Evolutionary conservation across 148 eudicot genomes (phyloP).

Genomic region (Cornus suecica): DNA sequence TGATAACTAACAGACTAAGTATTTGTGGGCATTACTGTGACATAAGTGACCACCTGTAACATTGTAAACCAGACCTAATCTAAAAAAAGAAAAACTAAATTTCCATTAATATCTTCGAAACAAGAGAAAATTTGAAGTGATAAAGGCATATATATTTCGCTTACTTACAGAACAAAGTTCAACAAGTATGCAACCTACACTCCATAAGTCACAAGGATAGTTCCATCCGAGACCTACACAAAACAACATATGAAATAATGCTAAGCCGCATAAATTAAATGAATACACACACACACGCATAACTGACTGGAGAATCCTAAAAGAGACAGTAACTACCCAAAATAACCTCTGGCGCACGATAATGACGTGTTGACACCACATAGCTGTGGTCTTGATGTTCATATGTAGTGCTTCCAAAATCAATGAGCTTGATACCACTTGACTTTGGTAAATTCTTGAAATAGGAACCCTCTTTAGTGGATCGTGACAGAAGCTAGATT

Average conservation of each 20-base stretch:
- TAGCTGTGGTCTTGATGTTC: constrained; percentile 56
- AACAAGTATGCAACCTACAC: constrained; percentile 59
- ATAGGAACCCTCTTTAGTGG: constrained; percentile 53
- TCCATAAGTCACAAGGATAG: constrained; percentile 64
- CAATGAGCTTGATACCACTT: constrained; percentile 58
- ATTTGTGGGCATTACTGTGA: not conserved
- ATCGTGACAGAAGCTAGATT: constrained; percentile 43
- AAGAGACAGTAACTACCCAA: constrained; percentile 35
- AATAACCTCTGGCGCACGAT: constrained; percentile 64
- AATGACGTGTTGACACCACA: constrained; percentile 59
- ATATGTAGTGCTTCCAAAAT: constrained; percentile 59
- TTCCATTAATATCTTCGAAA: not conserved
- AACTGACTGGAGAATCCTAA: not conserved
- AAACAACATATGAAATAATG: constrained; percentile 6
- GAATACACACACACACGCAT: not conserved
- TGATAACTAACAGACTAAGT: not conserved
- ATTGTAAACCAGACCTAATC: constrained; percentile 1
- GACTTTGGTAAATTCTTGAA: constrained; percentile 61
- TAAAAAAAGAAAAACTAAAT: not conserved
- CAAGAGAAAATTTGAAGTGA: not conserved
- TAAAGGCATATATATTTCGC: not conserved
- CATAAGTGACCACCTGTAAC: not conserved
- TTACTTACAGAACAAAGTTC: constrained; percentile 56
- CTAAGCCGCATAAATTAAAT: not conserved
- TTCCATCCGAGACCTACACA: constrained; percentile 57